A percentile compares a stretch with the other conserved stretches of the same genome.
Conservation (phyloP, 140 eudicot genomes). For the Ambrosia hybrid region DNA sequence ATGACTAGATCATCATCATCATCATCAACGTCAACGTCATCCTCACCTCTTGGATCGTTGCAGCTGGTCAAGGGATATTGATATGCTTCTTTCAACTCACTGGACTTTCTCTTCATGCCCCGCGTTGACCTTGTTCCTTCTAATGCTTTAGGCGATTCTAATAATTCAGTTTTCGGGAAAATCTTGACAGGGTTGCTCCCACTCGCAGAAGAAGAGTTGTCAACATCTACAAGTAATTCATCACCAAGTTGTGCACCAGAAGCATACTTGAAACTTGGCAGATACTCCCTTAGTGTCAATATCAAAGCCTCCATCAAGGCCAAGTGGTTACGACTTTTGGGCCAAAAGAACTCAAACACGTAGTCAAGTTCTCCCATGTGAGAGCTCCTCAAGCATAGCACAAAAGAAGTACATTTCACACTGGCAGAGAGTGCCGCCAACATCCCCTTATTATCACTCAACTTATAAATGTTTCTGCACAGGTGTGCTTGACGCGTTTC, state of each 20-base stretch:
- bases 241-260: conserved; percentile 6
- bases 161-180: not conserved
- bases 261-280: conserved; percentile 7
- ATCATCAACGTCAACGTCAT: not conserved
- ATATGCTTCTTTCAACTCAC: not conserved
- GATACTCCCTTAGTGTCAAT: not conserved
- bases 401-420: not conserved
- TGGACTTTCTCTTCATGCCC: not conserved
- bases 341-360: conserved; percentile 11
- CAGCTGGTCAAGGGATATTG: not conserved
- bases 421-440: too few relatives aligned
- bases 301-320: not conserved
- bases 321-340: not conserved
- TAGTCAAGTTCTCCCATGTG: not conserved
- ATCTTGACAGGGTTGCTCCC: not conserved
- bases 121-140: not conserved
- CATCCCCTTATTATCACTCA: not conserved
- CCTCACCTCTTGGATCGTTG: not conserved
- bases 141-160: not conserved
- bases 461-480: not conserved
- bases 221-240: conserved; percentile 3
- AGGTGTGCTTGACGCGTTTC: not conserved
- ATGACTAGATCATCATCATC: not conserved
- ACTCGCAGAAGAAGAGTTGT: not conserved
- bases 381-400: conserved; percentile 18